Evolutionary conservation across 306 rosid species (phyloP).

Genomic region (Rosa chinensis): DNA sequence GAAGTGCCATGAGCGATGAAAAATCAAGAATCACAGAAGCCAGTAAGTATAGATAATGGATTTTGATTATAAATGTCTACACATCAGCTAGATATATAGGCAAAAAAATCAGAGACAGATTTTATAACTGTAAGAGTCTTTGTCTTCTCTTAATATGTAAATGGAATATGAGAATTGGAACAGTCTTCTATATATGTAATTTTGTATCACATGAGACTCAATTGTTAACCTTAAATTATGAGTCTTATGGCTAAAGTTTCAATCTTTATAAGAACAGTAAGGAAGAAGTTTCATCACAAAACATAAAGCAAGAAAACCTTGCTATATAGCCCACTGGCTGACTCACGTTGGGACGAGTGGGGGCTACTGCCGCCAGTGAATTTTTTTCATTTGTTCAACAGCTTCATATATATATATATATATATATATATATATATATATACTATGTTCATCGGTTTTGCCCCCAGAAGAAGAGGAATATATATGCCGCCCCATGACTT

Average conservation of each 20-base stretch:
- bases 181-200: background rate
- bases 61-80: background rate
- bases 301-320: background rate
- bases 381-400: too few species aligned
- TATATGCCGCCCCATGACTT: too few species aligned
- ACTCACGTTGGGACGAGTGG: too few species aligned
- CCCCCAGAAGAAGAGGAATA: too few species aligned
- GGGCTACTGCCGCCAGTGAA: too few species aligned
- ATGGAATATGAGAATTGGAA: background rate
- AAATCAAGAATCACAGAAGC: too few species aligned
- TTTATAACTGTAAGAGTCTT: background rate
- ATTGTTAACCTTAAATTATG: background rate
- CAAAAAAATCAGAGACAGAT: background rate
- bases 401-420: too few species aligned
- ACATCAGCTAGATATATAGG: background rate
- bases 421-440: too few species aligned
- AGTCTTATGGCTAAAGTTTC: background rate
- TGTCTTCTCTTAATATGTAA: background rate
- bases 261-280: background rate
- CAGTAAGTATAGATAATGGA: background rate
- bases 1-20: background rate
- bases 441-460: too few species aligned
- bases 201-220: background rate
- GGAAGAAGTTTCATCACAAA: background rate
- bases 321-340: background rate